Base-by-base conservation (phyloP, 768 basidiomycete genomes). In the Mrakia hoshinonis region DNA sequence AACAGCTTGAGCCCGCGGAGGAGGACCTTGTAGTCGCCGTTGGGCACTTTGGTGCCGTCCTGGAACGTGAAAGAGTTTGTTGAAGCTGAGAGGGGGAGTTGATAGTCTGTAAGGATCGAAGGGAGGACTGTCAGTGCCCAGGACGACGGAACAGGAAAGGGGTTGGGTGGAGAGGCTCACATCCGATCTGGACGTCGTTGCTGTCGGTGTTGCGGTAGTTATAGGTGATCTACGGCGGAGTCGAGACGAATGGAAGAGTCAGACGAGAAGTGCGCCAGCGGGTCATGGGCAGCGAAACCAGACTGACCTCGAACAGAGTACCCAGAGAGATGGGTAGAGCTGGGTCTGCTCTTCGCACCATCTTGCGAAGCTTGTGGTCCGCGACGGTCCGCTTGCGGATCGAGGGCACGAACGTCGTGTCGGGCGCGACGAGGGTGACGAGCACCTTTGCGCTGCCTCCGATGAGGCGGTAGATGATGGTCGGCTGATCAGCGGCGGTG, bases 1-100 rank as follows among this genome's bases (percentile, higher is more conserved):
- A 80, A 82, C 48, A 84, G 80, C 73, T 81, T 82, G 65, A 84
- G 76, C 26, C 80, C 81, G n/a, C 83, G 79, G 36, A 83, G 73
- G 11, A 83, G 77, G 72, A 83, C 75, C 69, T 78, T 78, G 75
- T 84, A 85, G 39, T 74, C 72, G 3, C 83, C 83, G 69, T 81
- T 80, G 18, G 83, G 79, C n/a, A 83, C 81, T 12, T 74, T 72
- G 0, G 82, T 81, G 12, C 81, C 82, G 68, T 82, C 83, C 10
- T 79, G 76, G 70, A 81, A 82, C 1, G 76, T 73, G 0, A 70
- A 70, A 24, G 46, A 39, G 0, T 12, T 49, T 0, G 74, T 68
- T 26, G 73, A 69, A 43, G 80, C 74, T 7, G 75, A 72, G 22
- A 79, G 74, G 20, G 76, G 76, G 70, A 76, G 77, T 74, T 79